Percentiles rank a stretch among this genome's conserved stretches.
phyloP scores from a whole-genome alignment of 257 asterid genomes.

The Primulina huaijiensis region DNA sequence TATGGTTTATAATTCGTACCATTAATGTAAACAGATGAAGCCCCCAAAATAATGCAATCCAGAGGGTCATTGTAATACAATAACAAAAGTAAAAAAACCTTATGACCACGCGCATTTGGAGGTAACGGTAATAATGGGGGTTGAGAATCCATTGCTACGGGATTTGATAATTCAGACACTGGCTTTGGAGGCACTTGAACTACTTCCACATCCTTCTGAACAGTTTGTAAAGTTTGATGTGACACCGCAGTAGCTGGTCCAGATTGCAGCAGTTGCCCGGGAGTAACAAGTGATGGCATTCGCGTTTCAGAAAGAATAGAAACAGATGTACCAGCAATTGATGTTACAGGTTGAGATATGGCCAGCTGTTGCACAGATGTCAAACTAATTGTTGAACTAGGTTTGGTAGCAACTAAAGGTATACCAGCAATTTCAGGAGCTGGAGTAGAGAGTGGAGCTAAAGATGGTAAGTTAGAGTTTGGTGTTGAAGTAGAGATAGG shows the following conservation, averaged over 20 bases:
- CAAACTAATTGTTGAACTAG: slow-evolving; percentile 37
- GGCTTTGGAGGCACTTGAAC: slow-evolving; percentile 61
- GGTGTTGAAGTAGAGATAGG: slow-evolving; percentile 39
- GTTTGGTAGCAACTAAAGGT: slow-evolving; percentile 44
- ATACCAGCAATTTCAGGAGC: slow-evolving; percentile 42
- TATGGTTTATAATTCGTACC: not conserved
- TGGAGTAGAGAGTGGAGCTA: slow-evolving; percentile 41
- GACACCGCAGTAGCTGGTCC: slow-evolving; percentile 50
- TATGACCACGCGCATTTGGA: slow-evolving; percentile 50
- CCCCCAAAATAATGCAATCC: not conserved
- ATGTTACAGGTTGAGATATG: slow-evolving; percentile 39
- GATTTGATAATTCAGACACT: slow-evolving; percentile 41
- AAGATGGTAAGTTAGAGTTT: slow-evolving; percentile 41
- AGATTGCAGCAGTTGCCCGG: slow-evolving; percentile 77
- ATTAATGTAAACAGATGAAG: not conserved
- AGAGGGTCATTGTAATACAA: not conserved
- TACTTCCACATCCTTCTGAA: slow-evolving; percentile 88
- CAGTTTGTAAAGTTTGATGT: slow-evolving; percentile 47
- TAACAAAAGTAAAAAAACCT: slow-evolving; percentile 41
- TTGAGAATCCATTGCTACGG: slow-evolving; percentile 58
- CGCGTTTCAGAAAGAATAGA: slow-evolving; percentile 46
- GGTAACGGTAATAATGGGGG: slow-evolving; percentile 91
- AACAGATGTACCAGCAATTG: slow-evolving; percentile 46
- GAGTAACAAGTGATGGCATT: slow-evolving; percentile 70
- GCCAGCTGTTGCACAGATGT: slow-evolving; percentile 41